These are phyloP conservation scores for Tripterygium wilfordii DNA, from an alignment of 177 flowering plant species.

Conservation along the genomic window DNA sequence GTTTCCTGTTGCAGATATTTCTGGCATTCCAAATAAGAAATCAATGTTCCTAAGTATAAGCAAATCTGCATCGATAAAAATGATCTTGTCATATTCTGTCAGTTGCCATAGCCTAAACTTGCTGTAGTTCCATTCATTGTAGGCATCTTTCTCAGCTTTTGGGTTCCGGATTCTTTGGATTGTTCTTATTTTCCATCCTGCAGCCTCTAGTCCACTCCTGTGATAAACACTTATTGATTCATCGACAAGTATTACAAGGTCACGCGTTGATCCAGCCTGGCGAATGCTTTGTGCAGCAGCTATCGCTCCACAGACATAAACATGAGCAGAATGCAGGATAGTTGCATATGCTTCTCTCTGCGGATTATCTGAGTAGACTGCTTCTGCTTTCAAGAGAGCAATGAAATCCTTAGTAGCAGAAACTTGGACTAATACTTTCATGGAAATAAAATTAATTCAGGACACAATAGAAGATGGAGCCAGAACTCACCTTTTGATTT, in stretches of 20 bases:
- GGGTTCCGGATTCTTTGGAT: constrained; percentile 65
- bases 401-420: neutral
- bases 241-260: constrained; percentile 69
- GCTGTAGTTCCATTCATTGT: constrained; percentile 83
- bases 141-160: constrained; percentile 62
- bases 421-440: too few species aligned
- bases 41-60: constrained; percentile 59
- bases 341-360: constrained; percentile 63
- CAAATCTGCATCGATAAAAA: constrained; percentile 66
- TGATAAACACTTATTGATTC: constrained; percentile 46
- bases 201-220: constrained; percentile 54
- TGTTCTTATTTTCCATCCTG: constrained; percentile 60
- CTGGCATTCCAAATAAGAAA: constrained; percentile 56
- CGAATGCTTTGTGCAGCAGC: constrained; percentile 70
- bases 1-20: constrained; percentile 62
- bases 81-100: constrained; percentile 67
- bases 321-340: constrained; percentile 59
- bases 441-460: too few species aligned
- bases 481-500: constrained; percentile 31
- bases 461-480: neutral
- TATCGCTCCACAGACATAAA: constrained; percentile 69
- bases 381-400: constrained; percentile 18
- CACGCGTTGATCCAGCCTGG: constrained; percentile 48
- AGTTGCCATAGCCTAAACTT: constrained; percentile 74
- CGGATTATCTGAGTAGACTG: constrained; percentile 23